Conservation (phyloP, 2,329 filamentous ascomycete species). For the Endocalyx cinctus region DNA sequence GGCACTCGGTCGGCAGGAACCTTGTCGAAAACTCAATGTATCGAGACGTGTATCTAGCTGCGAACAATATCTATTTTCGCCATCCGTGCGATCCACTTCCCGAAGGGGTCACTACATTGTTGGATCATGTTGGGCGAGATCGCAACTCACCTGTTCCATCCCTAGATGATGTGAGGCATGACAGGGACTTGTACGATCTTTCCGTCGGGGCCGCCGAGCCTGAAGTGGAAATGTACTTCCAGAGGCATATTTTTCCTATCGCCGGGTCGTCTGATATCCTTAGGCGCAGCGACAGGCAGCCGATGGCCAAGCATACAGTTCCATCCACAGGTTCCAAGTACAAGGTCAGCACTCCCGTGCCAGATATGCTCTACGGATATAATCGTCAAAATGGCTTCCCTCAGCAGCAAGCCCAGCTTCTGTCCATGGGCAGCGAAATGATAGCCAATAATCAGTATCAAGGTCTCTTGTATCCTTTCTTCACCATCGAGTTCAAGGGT, state of each 20-base stretch:
- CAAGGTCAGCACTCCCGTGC: conserved; percentile 16
- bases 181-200: conserved; percentile 11
- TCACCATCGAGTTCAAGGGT: conserved; percentile 26
- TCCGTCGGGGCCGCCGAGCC: conserved; percentile 8
- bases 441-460: conserved; percentile 1
- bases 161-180: conserved; percentile 9
- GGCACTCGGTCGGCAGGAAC: conserved; percentile 8
- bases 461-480: conserved; percentile 22
- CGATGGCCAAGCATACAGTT: conserved; percentile 12
- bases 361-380: conserved; percentile 20
- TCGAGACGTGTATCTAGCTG: conserved; percentile 15
- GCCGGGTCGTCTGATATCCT: conserved; percentile 10
- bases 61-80: conserved; percentile 19
- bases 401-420: conserved; percentile 15
- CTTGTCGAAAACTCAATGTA: conserved; percentile 16
- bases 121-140: conserved; percentile 13
- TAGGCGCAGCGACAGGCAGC: conserved; percentile 10
- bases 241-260: conserved; percentile 11
- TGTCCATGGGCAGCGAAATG: conserved; percentile 5
- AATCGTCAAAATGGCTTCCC: conserved; percentile 12
- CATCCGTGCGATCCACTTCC: conserved; percentile 13
- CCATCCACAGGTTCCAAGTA: conserved; percentile 12
- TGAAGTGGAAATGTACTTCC: conserved; percentile 16
- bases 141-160: conserved; percentile 15
- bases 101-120: conserved; percentile 11